Evolutionary conservation across 176 grass and related monocot species (phyloP), one percentile per base, ranked within the genome.

Genomic region (Eremochloa ophiuroides): DNA sequence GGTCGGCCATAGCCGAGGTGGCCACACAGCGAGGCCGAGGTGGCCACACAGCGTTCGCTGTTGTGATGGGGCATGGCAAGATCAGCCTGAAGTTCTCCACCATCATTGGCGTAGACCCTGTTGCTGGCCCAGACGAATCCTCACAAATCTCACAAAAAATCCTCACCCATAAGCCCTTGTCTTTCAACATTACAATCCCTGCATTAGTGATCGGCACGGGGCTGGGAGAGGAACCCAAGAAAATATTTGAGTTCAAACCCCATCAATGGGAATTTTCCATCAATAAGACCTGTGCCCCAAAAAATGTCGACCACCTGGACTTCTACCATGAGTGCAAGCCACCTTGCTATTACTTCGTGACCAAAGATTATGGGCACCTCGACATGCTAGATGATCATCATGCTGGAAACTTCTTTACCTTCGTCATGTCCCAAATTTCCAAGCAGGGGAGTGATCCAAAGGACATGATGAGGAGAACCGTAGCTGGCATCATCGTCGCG

Each of bases 51-150:
- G 84, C 84, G 2, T 93, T 93, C 66, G 7, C 91, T 13, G 10
- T 93, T 3, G 81, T 67, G 23, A 41, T 87, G 44, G 91, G 87
- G 14, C 84, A 89, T 4, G 81, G 23, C 22, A 55, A 87, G 42
- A 82, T 71, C 10, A 48, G 14, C 5, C 77, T 90, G 18, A 75
- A 63, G n/a, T 85, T 88, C 37, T 81, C 77, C 13, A 65, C 84
- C 3, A 48, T 93, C 67, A 80, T 93, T 8, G 91, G 88, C 1
- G 30, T 93, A 5, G 91, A 93, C 68, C 91, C 88, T 0, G 91
- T 93, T 9, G 85, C 91, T 0, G 88, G 85, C 35, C 40, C 0
- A 0, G 34, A n/a, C 33, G 71, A 71, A 70, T 82, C 18, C 14
- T 42, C 4, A 2, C 87, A 85, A 14, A 51, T 76, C 35, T 10